Evolutionary conservation across 2,329 filamentous ascomycete species (phyloP).

Genomic region (Colletotrichum viniferum): DNA sequence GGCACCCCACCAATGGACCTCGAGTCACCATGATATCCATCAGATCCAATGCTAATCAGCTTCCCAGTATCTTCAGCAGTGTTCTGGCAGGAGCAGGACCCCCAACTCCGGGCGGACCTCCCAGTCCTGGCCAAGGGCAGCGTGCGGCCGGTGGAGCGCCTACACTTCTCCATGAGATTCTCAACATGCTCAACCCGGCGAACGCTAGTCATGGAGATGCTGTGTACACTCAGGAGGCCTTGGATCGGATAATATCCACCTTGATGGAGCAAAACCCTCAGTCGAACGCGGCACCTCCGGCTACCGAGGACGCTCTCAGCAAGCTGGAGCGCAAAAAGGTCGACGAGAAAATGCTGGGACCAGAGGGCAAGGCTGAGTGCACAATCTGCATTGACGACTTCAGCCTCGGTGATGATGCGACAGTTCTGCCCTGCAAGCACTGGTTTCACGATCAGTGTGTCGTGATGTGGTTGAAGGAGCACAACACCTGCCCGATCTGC

Average conservation of each 20-base stretch:
- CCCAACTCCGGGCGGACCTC: constrained; percentile 31
- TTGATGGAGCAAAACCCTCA: constrained; percentile 84
- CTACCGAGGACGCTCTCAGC: constrained; percentile 75
- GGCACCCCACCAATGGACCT: constrained; percentile 8
- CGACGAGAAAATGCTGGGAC: constrained; percentile 70
- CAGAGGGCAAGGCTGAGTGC: constrained; percentile 77
- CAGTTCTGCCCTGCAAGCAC: constrained; percentile 84
- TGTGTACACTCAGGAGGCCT: constrained; percentile 87
- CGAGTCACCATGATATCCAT: constrained; percentile 21
- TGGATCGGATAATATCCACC: constrained; percentile 86
- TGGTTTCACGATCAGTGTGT: constrained; percentile 92
- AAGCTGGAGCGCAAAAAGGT: constrained; percentile 74
- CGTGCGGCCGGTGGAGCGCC: constrained; percentile 5
- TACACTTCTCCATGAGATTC: constrained; percentile 54
- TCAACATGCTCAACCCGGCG: constrained; percentile 59
- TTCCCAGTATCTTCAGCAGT: constrained; percentile 49
- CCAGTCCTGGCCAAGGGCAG: constrained; percentile 3
- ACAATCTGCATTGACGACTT: constrained; percentile 95
- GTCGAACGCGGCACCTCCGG: constrained; percentile 82
- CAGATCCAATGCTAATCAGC: constrained; percentile 34
- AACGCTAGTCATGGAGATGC: constrained; percentile 72
- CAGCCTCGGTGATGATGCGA: constrained; percentile 72
- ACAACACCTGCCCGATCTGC: constrained; percentile 91
- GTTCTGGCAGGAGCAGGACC: constrained; percentile 44
- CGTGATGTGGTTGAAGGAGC: constrained; percentile 82